These are phyloP conservation scores for Verticillium nubilum DNA, from an alignment of 2,329 filamentous ascomycete species.

Conservation along the genomic window DNA sequence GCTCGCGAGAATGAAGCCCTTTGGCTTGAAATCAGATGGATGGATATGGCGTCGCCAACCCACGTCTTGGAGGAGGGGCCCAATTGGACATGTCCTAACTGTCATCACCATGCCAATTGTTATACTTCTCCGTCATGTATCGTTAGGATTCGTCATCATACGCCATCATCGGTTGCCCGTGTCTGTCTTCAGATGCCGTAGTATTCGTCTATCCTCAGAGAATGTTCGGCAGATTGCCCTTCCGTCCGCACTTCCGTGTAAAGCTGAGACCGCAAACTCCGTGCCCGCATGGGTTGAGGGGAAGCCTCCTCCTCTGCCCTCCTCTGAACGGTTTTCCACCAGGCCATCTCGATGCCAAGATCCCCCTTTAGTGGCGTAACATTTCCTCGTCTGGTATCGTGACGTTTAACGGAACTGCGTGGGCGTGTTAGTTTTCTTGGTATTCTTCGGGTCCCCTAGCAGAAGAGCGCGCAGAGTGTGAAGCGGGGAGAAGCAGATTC, in stretches of 20 bases:
- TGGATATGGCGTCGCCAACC: no score
- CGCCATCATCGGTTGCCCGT: not conserved
- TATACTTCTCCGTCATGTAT: not conserved
- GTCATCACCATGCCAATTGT: not conserved
- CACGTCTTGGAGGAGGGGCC: no score
- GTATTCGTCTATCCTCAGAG: conserved; percentile 38
- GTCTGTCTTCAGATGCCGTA: conserved; percentile 22
- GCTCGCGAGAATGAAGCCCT: no score
- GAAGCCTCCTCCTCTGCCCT: conserved; percentile 31
- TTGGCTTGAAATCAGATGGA: no score
- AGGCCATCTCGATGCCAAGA: conserved; percentile 19
- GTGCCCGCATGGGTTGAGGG: conserved; percentile 19
- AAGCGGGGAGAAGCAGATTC: no score
- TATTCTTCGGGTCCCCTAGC: no score
- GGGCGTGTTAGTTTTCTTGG: conserved; percentile 12
- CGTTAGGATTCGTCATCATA: not conserved
- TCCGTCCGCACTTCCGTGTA: conserved; percentile 24
- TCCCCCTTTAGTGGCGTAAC: conserved; percentile 7
- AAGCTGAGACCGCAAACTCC: conserved; percentile 39
- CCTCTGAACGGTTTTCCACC: conserved; percentile 22
- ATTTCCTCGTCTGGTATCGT: conserved; percentile 8
- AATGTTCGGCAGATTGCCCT: conserved; percentile 34
- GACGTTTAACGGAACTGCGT: conserved; percentile 31
- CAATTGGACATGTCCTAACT: not conserved
- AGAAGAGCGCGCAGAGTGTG: no score